Base-by-base conservation (phyloP, 441 rosid species). In the Macaranga tanarius region DNA sequence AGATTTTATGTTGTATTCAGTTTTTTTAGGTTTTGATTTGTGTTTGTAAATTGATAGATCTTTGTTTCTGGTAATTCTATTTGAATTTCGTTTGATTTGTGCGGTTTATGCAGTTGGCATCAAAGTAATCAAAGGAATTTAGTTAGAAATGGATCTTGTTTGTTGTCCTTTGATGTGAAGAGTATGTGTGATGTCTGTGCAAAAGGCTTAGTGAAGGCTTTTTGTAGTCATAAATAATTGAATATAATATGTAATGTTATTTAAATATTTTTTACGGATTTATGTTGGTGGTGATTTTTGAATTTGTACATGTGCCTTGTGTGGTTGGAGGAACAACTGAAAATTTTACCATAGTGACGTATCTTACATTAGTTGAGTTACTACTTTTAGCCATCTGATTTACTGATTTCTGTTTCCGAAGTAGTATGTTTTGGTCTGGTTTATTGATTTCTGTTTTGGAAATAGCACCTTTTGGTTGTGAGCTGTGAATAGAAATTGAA, bases 401-500 rank as follows among this genome's bases (percentile, higher is more conserved):
- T 17, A 42, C 73, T 25, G 56, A 59, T 20, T 23, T 59, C 12
- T 70, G 47, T 28, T 60, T 47, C 47, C 26, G 34, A 60, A 40
- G 15, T 48, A 17, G 59, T 23, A 16, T 15, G n/a, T 44, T 5
- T 16, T 56, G 38, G 12, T 42, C 38, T 34, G 6, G 15, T 28
- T 51, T 17, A 42, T 64, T 25, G 56, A 59, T 20, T 23, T 59
- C 12, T 70, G 47, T 28, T 47, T 47, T 70, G 44, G 34, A 60
- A 40, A 9, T 48, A 17, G 59, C 16, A 16, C 9, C 42, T 44
- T 2, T 16, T 56, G 38, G 12, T 42, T 42, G 2, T 42, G 11
- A 42, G 10, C 17, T 34, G 25, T 8, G 38, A 34, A 34, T 34
- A 34, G 38, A 34, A 34, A 34, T 4, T 34, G 38, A 34, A 34